A percentile compares a stretch with the other conserved stretches of the same genome.
These are phyloP conservation scores for Volutella citrinella DNA, from an alignment of 2,329 filamentous ascomycete genomes.

Conservation along the genomic window DNA sequence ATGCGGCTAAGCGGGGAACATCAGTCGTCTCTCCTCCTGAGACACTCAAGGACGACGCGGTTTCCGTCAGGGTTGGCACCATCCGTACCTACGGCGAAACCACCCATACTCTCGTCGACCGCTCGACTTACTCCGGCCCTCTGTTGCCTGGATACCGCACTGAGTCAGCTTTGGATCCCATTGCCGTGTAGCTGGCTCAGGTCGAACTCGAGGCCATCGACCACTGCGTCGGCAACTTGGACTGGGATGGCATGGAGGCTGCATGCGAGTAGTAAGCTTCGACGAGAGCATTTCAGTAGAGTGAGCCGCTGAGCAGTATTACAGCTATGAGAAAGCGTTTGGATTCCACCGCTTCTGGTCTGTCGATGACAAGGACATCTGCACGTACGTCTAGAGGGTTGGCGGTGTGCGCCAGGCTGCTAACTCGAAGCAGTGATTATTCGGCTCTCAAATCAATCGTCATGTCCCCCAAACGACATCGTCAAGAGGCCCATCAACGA, in stretches of 20 bases:
- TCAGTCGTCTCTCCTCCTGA: slow-evolving; percentile 60
- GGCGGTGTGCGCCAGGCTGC: too few relatives aligned
- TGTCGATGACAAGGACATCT: slow-evolving; percentile 90
- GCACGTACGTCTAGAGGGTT: too few relatives aligned
- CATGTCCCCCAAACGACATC: slow-evolving; percentile 79
- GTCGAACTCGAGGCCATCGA: slow-evolving; percentile 76
- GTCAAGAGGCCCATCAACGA: slow-evolving; percentile 99
- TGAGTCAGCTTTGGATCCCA: slow-evolving; percentile 39
- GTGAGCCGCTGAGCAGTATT: too few relatives aligned
- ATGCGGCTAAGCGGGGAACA: slow-evolving; percentile 66
- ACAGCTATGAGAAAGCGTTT: slow-evolving; percentile 81
- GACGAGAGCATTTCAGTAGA: too few relatives aligned
- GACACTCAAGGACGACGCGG: slow-evolving; percentile 55
- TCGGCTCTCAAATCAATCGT: slow-evolving; percentile 85
- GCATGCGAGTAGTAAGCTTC: too few relatives aligned
- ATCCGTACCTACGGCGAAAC: slow-evolving; percentile 95
- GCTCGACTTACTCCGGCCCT: slow-evolving; percentile 63
- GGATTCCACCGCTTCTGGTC: slow-evolving; percentile 98
- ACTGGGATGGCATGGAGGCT: slow-evolving; percentile 81
- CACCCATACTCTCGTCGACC: slow-evolving; percentile 85
- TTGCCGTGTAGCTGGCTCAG: slow-evolving; percentile 50
- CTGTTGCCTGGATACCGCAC: slow-evolving; percentile 83
- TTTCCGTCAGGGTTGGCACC: slow-evolving; percentile 69
- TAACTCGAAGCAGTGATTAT: too few relatives aligned
- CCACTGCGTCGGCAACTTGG: slow-evolving; percentile 96